Percentiles rank a stretch among this genome's conserved stretches.
Evolutionary conservation across 106 monocot genomes (phyloP).

Genomic region (Allium sativum): DNA sequence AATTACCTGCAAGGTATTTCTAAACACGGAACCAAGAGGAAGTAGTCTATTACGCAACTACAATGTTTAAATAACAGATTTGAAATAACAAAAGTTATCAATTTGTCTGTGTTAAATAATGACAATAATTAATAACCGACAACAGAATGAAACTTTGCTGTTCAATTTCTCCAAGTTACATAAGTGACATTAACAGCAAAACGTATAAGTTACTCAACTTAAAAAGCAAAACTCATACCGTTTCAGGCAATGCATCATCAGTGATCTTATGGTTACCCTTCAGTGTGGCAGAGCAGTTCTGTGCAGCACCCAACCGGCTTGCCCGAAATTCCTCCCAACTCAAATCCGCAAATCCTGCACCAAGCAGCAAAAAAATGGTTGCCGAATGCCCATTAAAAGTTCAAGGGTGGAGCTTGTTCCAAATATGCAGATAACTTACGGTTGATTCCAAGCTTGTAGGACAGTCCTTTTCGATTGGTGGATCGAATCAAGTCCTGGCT

Average conservation of each 20-base stretch:
- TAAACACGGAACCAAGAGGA: too few species aligned
- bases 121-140: too few species aligned
- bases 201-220: too few species aligned
- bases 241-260: conserved; percentile 37
- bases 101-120: too few species aligned
- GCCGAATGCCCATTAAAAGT: conserved; percentile 1
- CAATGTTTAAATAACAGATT: too few species aligned
- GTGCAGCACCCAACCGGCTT: conserved; percentile 53
- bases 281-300: conserved; percentile 84
- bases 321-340: conserved; percentile 84
- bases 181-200: too few species aligned
- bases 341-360: conserved; percentile 62
- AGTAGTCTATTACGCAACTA: too few species aligned
- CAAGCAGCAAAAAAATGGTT: background rate
- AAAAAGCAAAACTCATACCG: conserved; percentile 21
- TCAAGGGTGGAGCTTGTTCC: background rate
- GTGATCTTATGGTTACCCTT: conserved; percentile 60
- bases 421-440: conserved; percentile 22
- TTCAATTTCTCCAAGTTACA: too few species aligned
- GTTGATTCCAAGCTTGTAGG: conserved; percentile 75
- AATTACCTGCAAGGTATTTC: too few species aligned
- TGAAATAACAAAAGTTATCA: too few species aligned
- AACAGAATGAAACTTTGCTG: too few species aligned
- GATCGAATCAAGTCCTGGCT: conserved; percentile 39
- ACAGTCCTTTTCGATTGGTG: conserved; percentile 40